Percentiles rank a stretch among this genome's conserved stretches.
Evolutionary conservation across 176 grass and related monocot species (phyloP).

Genomic region (Pontederia paniculata): DNA sequence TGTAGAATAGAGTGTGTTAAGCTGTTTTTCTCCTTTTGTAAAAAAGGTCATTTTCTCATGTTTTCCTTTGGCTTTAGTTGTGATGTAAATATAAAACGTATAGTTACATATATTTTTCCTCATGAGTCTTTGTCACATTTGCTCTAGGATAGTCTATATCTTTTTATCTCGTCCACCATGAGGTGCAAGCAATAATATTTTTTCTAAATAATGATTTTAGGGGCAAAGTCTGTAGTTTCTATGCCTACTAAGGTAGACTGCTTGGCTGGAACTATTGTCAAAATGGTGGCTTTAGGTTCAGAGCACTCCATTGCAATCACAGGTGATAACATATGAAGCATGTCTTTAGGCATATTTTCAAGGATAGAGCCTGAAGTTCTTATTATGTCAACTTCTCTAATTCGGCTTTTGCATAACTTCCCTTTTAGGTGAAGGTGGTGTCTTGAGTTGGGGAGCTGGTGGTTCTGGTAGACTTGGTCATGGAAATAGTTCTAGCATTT

Average conservation of each 20-base stretch:
- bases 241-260: conserved; percentile 65
- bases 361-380: not conserved
- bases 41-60: too few relatives aligned
- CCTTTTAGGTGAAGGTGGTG: conserved; percentile 48
- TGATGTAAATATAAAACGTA: too few relatives aligned
- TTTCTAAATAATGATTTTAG: conserved; percentile 28
- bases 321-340: conserved; percentile 33
- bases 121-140: too few relatives aligned
- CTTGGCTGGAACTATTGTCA: conserved; percentile 55
- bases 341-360: not conserved
- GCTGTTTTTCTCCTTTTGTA: too few relatives aligned
- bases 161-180: too few relatives aligned
- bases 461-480: conserved; percentile 80
- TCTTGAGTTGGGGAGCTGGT: conserved; percentile 90
- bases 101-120: too few relatives aligned
- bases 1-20: conserved; percentile 2
- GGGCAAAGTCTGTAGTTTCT: conserved; percentile 39
- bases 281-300: conserved; percentile 66
- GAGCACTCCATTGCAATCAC: conserved; percentile 81
- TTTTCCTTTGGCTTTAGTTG: too few relatives aligned
- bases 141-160: too few relatives aligned
- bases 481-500: conserved; percentile 55
- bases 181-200: too few relatives aligned
- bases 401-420: not conserved
- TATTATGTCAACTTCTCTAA: not conserved